Evolutionary conservation across 805 yeast genomes (phyloP), one percentile per base, ranked within the genome.

Genomic region (Nakazawaea anatomiae): DNA sequence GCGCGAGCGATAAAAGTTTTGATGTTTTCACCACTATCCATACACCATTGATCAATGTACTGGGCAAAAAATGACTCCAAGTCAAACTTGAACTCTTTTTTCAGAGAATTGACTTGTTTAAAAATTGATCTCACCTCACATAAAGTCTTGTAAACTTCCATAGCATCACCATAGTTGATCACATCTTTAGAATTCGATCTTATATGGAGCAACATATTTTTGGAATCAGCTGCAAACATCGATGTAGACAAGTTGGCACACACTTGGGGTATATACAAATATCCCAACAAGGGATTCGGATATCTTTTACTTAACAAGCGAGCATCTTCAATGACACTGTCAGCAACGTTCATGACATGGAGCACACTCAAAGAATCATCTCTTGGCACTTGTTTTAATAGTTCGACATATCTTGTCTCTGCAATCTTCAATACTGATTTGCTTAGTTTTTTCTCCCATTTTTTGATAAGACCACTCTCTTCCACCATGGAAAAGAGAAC

Each of bases 211-310:
- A 82, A 58, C 59, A 83, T 79, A 39, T 73, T 73, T 43, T 70
- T 67, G 1, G 80, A 68, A 59, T 83, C 89, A 3, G 74, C 71
- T 1, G 77, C 76, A 58, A 80, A 76, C 64, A 80, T 74, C 5
- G 73, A 71, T 5, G 80, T 73, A n/a, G 79, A 65, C 5, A 77
- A 69, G 0, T 69, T 67, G 0, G 79, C 82, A 31, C 75, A 71
- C 1, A 76, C 75, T 34, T 67, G 64, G 1, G 87, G 65, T 36
- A 87, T 76, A 43, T 74, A 65, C 4, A 87, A 63, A 52, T 71
- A 71, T 25, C 82, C 89, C 42, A 87, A 65, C n/a, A 87, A 64
- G 0, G 89, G 85, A 41, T 67, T 69, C 38, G 77, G 78, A 59
- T 83, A 87, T 54, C 80, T 66, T 53, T 79, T 83, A 55, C 83